Percentiles rank a stretch among this genome's conserved stretches.
phyloP scores from a whole-genome alignment of 768 basidiomycete genomes.

The Imleria badia region DNA sequence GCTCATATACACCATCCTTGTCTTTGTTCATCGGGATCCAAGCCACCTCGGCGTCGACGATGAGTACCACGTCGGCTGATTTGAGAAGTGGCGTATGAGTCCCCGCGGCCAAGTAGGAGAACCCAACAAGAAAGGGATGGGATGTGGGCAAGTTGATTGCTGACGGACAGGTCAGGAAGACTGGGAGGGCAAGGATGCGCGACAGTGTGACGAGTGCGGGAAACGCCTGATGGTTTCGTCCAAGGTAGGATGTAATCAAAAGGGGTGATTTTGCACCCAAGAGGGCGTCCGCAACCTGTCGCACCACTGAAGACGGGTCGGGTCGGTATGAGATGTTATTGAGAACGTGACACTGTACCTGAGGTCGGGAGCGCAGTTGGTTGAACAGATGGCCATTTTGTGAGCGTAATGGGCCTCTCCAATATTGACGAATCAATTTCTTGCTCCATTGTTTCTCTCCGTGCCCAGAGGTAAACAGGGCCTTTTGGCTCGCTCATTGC shows the following conservation, averaged over 20 bases:
- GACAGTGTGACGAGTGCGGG: slow-evolving; percentile 48
- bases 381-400: slow-evolving; percentile 55
- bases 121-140: slow-evolving; percentile 53
- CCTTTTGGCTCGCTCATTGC: slow-evolving; percentile 71
- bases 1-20: slow-evolving; percentile 26
- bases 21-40: slow-evolving; percentile 56
- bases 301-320: slow-evolving; percentile 24
- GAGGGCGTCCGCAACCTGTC: slow-evolving; percentile 48
- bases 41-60: slow-evolving; percentile 65
- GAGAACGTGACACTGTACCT: slow-evolving; percentile 26
- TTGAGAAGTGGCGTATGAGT: slow-evolving; percentile 48
- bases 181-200: slow-evolving; percentile 50
- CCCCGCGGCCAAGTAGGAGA: slow-evolving; percentile 47
- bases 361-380: slow-evolving; percentile 45
- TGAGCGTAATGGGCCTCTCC: slow-evolving; percentile 25
- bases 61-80: slow-evolving; percentile 59
- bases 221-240: slow-evolving; percentile 51
- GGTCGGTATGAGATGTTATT: neutral
- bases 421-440: slow-evolving; percentile 45
- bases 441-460: slow-evolving; percentile 70
- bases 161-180: slow-evolving; percentile 52
- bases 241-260: slow-evolving; percentile 64
- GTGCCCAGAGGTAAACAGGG: slow-evolving; percentile 72
- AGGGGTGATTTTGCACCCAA: slow-evolving; percentile 52
- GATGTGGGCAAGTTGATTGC: slow-evolving; percentile 54